Base-by-base conservation (phyloP, 2,329 filamentous ascomycete species). In the Orbilia brochopaga region DNA sequence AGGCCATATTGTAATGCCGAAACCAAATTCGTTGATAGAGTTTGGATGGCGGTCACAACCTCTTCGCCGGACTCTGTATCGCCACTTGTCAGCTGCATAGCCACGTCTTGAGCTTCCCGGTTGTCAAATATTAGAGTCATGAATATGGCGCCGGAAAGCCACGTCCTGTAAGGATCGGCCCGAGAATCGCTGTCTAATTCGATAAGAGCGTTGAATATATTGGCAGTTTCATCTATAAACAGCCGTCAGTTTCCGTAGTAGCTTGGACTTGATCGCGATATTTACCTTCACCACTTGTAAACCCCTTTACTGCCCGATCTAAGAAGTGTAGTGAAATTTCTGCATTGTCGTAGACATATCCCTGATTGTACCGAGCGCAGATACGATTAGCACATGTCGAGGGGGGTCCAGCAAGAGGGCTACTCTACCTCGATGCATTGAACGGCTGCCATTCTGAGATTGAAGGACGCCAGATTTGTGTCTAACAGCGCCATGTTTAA, bases 41-140 rank as follows among this genome's bases (percentile, higher is more conserved):
- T 89, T 79, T 99, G 94, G 56, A 99, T 91, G 77, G 91, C 91
- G 0, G 93, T 97, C 11, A 99, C 89, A 11, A 97, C 91, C 79
- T 99, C 94, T 81, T 99, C 94, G 2, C 93, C 94, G 75, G 85
- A 90, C 35, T 89, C 88, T 21, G 90, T 90, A 79, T 97, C 91
- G 10, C 94, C 94, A 79, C 97, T 93, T 0, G 88, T 91, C 19
- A 99, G 87, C 21, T 85, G 84, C 84, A 95, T 91, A 17, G 92
- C 87, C 55, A 90, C 83, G 4, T 84, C 83, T 78, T 97, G 97
- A 1, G 90, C 90, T 74, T 90, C 86, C n/a, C 32, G 56, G 35
- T 62, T 59, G 69, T 96, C 90, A 73, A 88, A 89, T 17, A 97
- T 80, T 10, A 99, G 83, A 76, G 97, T 92, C 75, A 96, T 89